These are phyloP conservation scores for Artemisia tridentata DNA, from an alignment of 129 eudicot genomes.

Conservation along the genomic window DNA sequence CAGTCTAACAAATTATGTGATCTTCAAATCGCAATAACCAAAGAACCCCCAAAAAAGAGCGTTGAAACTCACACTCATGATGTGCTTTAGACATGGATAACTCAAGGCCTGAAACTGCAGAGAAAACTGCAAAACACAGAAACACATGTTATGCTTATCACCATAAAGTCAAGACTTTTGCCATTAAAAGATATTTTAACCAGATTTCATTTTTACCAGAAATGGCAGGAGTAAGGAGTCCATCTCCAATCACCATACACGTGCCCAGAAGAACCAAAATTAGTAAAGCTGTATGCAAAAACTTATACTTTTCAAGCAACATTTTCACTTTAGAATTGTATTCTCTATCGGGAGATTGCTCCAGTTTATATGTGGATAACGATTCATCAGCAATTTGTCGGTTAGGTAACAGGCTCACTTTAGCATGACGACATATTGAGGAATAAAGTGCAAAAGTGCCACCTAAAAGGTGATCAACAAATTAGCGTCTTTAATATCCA, in stretches of 20 bases:
- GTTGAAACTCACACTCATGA: conserved; percentile 59
- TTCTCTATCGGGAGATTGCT: conserved; percentile 57
- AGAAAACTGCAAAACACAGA: conserved; percentile 49
- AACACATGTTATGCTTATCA: neutral
- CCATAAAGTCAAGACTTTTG: neutral
- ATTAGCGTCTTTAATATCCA: conserved; percentile 3
- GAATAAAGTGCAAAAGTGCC: conserved; percentile 88
- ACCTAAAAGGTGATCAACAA: conserved; percentile 39
- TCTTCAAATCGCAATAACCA: neutral
- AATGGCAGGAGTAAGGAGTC: conserved; percentile 77
- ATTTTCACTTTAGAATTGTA: conserved; percentile 51
- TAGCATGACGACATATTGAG: conserved; percentile 77
- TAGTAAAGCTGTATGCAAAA: conserved; percentile 72
- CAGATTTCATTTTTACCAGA: conserved; percentile 47
- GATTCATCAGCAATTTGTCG: conserved; percentile 75
- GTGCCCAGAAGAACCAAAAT: conserved; percentile 83
- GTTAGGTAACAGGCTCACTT: conserved; percentile 79
- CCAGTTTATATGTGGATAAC: conserved; percentile 68
- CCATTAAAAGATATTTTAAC: neutral
- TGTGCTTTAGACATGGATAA: conserved; percentile 73
- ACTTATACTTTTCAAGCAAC: conserved; percentile 69
- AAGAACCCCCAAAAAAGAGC: conserved; percentile 8
- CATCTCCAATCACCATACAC: conserved; percentile 91
- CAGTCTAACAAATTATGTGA: neutral
- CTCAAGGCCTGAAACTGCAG: conserved; percentile 93